These are phyloP conservation scores for Stereocaulon alpinum DNA, from an alignment of 495 filamentous ascomycete species.

Conservation along the genomic window DNA sequence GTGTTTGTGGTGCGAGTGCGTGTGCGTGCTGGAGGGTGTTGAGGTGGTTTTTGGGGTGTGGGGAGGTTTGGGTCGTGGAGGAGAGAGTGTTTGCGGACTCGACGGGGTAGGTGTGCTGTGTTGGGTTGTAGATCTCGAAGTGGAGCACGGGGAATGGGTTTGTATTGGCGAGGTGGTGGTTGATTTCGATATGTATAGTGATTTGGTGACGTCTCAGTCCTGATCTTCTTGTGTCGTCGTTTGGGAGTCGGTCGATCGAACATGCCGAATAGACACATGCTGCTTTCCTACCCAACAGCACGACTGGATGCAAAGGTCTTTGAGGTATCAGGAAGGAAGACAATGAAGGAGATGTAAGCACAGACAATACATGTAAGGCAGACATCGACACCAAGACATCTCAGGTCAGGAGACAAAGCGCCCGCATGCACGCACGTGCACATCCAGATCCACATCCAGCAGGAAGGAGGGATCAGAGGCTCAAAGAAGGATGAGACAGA, in stretches of 20 bases:
- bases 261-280: not conserved
- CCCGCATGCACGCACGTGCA: not conserved
- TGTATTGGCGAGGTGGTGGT: too few relatives aligned
- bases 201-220: too few relatives aligned
- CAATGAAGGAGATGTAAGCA: not conserved
- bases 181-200: too few relatives aligned
- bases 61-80: too few relatives aligned
- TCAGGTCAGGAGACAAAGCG: conserved; percentile 6
- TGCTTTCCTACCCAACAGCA: not conserved
- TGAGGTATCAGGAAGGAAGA: not conserved
- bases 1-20: too few relatives aligned
- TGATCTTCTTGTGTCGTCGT: not conserved
- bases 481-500: not conserved
- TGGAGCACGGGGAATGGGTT: too few relatives aligned
- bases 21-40: too few relatives aligned
- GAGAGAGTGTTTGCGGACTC: too few relatives aligned
- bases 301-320: not conserved
- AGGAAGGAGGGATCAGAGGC: conserved; percentile 2
- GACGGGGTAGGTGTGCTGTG: too few relatives aligned
- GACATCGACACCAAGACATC: not conserved
- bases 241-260: not conserved
- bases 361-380: not conserved
- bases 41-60: too few relatives aligned
- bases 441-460: not conserved
- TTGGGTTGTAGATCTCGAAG: too few relatives aligned